phyloP scores from a whole-genome alignment of 495 filamentous ascomycete species.

The Podospora tetraspora region DNA sequence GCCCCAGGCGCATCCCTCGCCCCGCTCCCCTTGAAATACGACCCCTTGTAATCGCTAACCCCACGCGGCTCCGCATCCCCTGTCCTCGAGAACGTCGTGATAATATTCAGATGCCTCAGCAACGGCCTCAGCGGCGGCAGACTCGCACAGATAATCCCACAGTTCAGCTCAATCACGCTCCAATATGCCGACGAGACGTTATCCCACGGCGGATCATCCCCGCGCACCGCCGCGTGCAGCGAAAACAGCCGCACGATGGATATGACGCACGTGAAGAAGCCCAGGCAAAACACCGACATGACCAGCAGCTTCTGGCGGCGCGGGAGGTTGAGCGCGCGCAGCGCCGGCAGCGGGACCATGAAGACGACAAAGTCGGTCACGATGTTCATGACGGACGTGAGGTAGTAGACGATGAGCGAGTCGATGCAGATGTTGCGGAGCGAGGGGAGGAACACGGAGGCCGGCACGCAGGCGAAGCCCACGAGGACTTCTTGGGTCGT shows the following conservation, averaged over 20 bases:
- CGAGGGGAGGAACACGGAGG: conserved; percentile 26
- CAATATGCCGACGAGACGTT: conserved; percentile 21
- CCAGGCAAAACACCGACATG: conserved; percentile 18
- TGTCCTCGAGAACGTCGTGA: neutral
- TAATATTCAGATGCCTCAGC: conserved; percentile 9
- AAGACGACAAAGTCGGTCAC: conserved; percentile 38
- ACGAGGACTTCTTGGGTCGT: conserved; percentile 19
- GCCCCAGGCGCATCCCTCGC: neutral
- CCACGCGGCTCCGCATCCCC: conserved; percentile 1
- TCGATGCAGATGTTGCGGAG: conserved; percentile 45
- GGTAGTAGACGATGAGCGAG: conserved; percentile 35
- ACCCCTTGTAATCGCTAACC: neutral
- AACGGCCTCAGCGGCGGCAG: conserved; percentile 26
- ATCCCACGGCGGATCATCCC: conserved; percentile 23
- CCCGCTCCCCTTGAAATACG: conserved; percentile 6
- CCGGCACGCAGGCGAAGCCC: conserved; percentile 48
- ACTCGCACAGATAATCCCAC: conserved; percentile 29
- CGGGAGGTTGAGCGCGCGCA: conserved; percentile 29
- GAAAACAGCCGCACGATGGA: conserved; percentile 28
- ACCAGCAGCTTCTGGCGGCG: conserved; percentile 28
- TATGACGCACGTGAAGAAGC: conserved; percentile 27
- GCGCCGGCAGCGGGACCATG: conserved; percentile 31
- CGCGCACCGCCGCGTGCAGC: conserved; percentile 12
- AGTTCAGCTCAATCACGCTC: conserved; percentile 32
- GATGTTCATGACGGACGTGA: conserved; percentile 33